Conservation (phyloP, 2,329 filamentous ascomycete species). For the Aspergillus neoniger region DNA sequence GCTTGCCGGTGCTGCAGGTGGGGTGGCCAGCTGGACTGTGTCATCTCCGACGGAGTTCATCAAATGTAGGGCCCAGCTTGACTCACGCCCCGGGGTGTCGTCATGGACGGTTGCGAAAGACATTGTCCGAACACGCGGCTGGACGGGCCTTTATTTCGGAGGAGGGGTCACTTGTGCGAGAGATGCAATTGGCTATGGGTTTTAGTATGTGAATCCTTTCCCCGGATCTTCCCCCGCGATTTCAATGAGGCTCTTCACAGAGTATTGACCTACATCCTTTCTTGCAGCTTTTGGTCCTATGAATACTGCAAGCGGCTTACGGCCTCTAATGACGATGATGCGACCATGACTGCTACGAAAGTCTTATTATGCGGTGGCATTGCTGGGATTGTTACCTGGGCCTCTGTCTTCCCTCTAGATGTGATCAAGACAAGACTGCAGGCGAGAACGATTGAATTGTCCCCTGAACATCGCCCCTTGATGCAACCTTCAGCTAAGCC, state of each 20-base stretch:
- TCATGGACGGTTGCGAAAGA: slow-evolving; percentile 66
- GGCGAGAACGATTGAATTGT: slow-evolving; percentile 56
- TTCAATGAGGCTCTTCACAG: slow-evolving; percentile 7
- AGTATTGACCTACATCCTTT: slow-evolving; percentile 12
- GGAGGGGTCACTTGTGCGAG: slow-evolving; percentile 78
- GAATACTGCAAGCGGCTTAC: slow-evolving; percentile 69
- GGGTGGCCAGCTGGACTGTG: slow-evolving; percentile 81
- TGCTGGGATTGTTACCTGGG: slow-evolving; percentile 86
- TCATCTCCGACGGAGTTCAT: slow-evolving; percentile 87
- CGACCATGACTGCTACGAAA: slow-evolving; percentile 58
- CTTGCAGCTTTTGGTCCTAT: slow-evolving; percentile 78
- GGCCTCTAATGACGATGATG: slow-evolving; percentile 48
- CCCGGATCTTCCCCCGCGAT: slow-evolving; percentile 15
- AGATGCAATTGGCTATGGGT: slow-evolving; percentile 91
- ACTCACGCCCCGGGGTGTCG: slow-evolving; percentile 48
- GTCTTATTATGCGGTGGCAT: slow-evolving; percentile 81
- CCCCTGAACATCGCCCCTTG: slow-evolving; percentile 27
- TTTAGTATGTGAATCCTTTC: slow-evolving; percentile 63
- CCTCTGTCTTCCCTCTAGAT: slow-evolving; percentile 85
- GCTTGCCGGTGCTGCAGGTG: slow-evolving; percentile 76
- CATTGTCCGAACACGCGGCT: slow-evolving; percentile 59
- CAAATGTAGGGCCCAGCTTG: slow-evolving; percentile 85
- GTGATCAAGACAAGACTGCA: slow-evolving; percentile 93
- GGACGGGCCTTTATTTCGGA: slow-evolving; percentile 76
- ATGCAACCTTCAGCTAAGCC: slow-evolving; percentile 20